These are phyloP conservation scores for Trametes cingulata DNA, from an alignment of 768 basidiomycete genomes.

Conservation along the genomic window DNA sequence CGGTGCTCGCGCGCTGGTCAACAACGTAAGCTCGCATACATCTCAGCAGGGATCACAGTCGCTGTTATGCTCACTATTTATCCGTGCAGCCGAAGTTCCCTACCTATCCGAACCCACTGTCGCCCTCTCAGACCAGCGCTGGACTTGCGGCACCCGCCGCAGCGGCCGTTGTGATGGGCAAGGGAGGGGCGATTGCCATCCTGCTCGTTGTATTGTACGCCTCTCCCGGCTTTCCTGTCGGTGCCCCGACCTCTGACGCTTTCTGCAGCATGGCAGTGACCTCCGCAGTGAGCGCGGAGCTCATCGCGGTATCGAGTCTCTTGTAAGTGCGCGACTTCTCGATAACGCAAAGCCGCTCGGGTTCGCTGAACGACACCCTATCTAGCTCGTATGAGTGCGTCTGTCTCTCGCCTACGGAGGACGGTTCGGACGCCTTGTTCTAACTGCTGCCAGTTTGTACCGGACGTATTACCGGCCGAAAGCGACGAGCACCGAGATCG, in stretches of 20 bases:
- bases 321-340: slow-evolving; percentile 31
- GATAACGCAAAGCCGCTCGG: background rate
- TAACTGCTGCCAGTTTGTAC: slow-evolving; percentile 27
- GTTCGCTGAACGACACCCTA: background rate
- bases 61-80: background rate
- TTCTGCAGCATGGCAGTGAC: slow-evolving; percentile 44
- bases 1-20: slow-evolving; percentile 33
- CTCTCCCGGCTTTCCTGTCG: background rate
- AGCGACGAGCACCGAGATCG: slow-evolving; percentile 35
- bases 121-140: slow-evolving; percentile 40
- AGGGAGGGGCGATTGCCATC: slow-evolving; percentile 38
- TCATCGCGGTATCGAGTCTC: slow-evolving; percentile 39
- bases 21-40: slow-evolving; percentile 25
- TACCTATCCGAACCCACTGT: slow-evolving; percentile 41
- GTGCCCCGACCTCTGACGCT: slow-evolving; percentile 27
- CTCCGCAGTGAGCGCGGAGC: slow-evolving; percentile 36
- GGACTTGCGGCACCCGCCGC: slow-evolving; percentile 40
- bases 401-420: background rate
- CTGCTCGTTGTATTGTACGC: slow-evolving; percentile 35
- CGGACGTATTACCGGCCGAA: slow-evolving; percentile 37
- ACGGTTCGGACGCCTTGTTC: background rate
- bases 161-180: slow-evolving; percentile 37
- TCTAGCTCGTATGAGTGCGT: slow-evolving; percentile 49
- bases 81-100: slow-evolving; percentile 48
- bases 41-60: slow-evolving; percentile 25